Base-by-base conservation (phyloP, 1,284 basidiomycete species). In the Cryptococcus neoformans region DNA sequence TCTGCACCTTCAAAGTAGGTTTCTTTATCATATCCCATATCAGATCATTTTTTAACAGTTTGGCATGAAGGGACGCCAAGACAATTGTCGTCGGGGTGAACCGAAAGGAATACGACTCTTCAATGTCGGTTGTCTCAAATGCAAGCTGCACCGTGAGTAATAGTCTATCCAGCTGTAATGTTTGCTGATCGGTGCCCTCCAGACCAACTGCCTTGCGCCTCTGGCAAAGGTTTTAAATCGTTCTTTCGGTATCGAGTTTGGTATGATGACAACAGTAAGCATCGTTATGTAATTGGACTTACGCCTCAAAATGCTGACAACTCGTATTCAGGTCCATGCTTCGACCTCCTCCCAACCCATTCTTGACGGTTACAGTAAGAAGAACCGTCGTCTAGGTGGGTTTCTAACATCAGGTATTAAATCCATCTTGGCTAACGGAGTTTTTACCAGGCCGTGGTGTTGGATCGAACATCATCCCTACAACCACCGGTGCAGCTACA, bases 181-280 rank as follows among this genome's bases (percentile, higher is more conserved):
- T n/a, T 39, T n/a, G n/a, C 45, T 58, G 47, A 59, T 42, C 35
- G 9, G 1, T 17, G 37, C 7, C 5, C 16, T 28, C 21, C 46
- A 75, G 67, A 79, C 78, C 49, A 79, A 79, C 64, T 79, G 78
- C 60, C 65, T 79, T 8, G 77, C 78, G 0, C 77, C 78, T 0
- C 62, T 79, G 40, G 78, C 78, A 7, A 64, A 70, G 14, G 74
- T 79, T 2, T 63, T 79, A 14, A 62, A 78, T 51, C 45, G 65
- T 8, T 57, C 70, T 1, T 79, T 77, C 44, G 78, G 78, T 9
- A 75, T 79, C 59, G 72, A 77, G 58, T 68, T 62, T 11, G 77
- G 77, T 7, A 78, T 79, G 76, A 75, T 79, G 73, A 78, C 78
- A 8, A 79, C 78, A n/a, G 42, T 21, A 44, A 44, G 42, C 21